Evolutionary conservation across 2,329 filamentous ascomycete genomes (phyloP), one percentile per base, ranked within the genome.

Genomic region (Ramularia collo-cygni): DNA sequence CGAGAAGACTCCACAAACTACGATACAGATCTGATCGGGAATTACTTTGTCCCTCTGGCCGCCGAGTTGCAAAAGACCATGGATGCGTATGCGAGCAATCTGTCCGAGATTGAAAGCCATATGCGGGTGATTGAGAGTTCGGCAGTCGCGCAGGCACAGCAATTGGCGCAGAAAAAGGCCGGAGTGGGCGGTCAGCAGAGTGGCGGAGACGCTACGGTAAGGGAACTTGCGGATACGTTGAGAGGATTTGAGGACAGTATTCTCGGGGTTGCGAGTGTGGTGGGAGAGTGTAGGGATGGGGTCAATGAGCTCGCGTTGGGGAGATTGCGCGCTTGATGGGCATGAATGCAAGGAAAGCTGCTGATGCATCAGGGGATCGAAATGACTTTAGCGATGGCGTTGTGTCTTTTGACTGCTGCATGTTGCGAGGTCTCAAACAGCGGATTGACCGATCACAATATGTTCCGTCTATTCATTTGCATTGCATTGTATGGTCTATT

Each of bases 241-340:
- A 63, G 64, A 43, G 67, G 64, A 8, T 72, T 72, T 42, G 69
- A 72, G 49, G 60, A 60, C n/a, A 69, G 67, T 7, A 70, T 73
- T 43, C 37, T 72, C 29, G 60, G 63, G n/a, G 66, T 66, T 6
- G 70, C 69, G 13, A 64, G 63, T 46, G 62, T 62, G 46, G 67
- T 73, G 12, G 69, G 69, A 31, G 59, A 62, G 42, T 66, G 65
- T 38, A 61, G 68, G 50, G 70, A 72, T 43, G 63, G 66, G 26
- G 66, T 72, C 17, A 66, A 66, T 36, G 64, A 67, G 54, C 55
- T 69, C 28, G 53, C 57, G 18, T 35, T 64, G 21, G 61, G 58
- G 9, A 44, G 52, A 30, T 16, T 56, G 30, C 50, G 53, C 30
- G 38, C 37, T 41, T 24, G 42, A 38, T 24, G n/a, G n/a, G n/a